These are phyloP conservation scores for Balansia obtecta DNA, from an alignment of 2,329 filamentous ascomycete species.

Conservation along the genomic window DNA sequence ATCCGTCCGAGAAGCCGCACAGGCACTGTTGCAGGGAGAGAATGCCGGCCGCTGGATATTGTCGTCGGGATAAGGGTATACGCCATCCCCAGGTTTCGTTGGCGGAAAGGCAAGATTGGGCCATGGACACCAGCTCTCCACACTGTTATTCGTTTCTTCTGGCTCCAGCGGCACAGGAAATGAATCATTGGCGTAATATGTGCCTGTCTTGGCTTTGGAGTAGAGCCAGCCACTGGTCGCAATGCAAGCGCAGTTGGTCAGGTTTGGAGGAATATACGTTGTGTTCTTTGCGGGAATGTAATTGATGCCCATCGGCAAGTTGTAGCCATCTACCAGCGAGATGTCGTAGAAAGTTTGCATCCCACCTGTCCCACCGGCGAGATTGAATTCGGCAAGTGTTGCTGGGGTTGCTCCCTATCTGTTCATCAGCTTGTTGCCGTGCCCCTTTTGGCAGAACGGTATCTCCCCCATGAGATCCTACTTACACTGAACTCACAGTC, in stretches of 20 bases:
- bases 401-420: slow-evolving; percentile 58
- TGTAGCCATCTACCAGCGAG: slow-evolving; percentile 76
- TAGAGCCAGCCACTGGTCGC: slow-evolving; percentile 53
- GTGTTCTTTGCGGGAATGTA: slow-evolving; percentile 49
- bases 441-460: neutral
- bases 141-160: slow-evolving; percentile 39
- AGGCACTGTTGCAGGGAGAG: slow-evolving; percentile 67
- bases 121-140: slow-evolving; percentile 70
- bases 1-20: slow-evolving; percentile 53
- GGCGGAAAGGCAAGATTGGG: slow-evolving; percentile 58
- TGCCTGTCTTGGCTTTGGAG: slow-evolving; percentile 38
- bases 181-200: slow-evolving; percentile 49
- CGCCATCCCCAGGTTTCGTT: slow-evolving; percentile 56
- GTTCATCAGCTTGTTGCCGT: neutral
- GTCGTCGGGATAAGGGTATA: slow-evolving; percentile 73
- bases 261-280: slow-evolving; percentile 58
- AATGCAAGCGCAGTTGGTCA: slow-evolving; percentile 67
- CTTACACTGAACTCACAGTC: slow-evolving; percentile 58
- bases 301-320: slow-evolving; percentile 55
- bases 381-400: slow-evolving; percentile 70
- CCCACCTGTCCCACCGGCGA: slow-evolving; percentile 48
- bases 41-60: slow-evolving; percentile 58
- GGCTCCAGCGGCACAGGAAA: slow-evolving; percentile 58
- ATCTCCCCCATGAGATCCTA: neutral
- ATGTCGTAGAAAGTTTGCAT: slow-evolving; percentile 72